phyloP scores from a whole-genome alignment of 306 rosid species.

The Cicer chorassanicum region DNA sequence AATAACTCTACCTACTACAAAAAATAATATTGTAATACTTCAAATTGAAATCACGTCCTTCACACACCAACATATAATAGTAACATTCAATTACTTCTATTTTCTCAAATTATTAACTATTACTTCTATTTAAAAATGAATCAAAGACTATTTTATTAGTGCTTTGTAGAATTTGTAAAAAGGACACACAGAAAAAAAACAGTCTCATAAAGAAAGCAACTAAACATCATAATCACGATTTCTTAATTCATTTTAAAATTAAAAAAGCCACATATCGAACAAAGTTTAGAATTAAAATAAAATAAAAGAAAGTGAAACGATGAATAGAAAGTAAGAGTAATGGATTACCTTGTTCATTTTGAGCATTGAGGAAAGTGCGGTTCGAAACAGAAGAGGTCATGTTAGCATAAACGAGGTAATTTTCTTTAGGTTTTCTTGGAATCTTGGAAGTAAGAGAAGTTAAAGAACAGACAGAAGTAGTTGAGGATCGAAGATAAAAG shows the following conservation, averaged over 20 bases:
- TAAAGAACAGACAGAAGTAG: neutral
- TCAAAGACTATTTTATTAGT: too few relatives aligned
- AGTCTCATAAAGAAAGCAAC: constrained; percentile 1
- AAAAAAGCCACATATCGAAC: neutral
- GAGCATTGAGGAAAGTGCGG: constrained; percentile 53
- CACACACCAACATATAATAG: neutral
- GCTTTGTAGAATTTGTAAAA: too few relatives aligned
- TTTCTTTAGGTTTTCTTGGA: constrained; percentile 20
- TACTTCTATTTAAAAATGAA: neutral
- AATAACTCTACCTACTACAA: neutral
- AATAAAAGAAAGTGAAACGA: neutral
- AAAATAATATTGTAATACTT: neutral
- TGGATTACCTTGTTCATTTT: constrained; percentile 48
- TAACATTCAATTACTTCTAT: neutral
- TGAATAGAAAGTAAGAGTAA: neutral
- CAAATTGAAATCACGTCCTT: neutral
- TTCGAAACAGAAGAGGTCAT: constrained; percentile 48
- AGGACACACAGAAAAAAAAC: neutral
- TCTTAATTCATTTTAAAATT: neutral
- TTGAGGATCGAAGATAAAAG: constrained; percentile 34
- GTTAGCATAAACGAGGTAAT: constrained; percentile 10
- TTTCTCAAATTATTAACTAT: neutral
- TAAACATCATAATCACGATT: neutral
- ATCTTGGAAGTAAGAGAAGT: constrained; percentile 25
- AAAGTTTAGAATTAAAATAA: neutral